These are phyloP conservation scores for Gamsiella multidivaricata DNA, from an alignment of 192 early-diverging fungal species.

Conservation along the genomic window DNA sequence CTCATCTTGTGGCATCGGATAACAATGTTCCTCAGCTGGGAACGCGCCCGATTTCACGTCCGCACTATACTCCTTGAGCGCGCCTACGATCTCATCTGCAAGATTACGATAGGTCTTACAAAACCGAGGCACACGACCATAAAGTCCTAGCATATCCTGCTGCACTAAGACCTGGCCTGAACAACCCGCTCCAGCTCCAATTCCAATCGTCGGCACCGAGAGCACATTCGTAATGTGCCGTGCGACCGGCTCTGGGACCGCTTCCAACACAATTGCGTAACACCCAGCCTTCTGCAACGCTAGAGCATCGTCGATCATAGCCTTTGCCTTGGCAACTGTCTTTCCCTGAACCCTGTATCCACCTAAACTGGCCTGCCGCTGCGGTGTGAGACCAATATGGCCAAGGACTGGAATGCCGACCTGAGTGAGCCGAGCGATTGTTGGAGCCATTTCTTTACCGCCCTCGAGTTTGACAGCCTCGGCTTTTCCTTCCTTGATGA, in stretches of 20 bases:
- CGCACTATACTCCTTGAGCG: conserved; percentile 73
- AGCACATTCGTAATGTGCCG: conserved; percentile 81
- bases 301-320: conserved; percentile 85
- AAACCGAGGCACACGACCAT: conserved; percentile 91
- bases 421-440: conserved; percentile 77
- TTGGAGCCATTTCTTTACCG: conserved; percentile 83
- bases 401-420: conserved; percentile 97
- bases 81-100: conserved; percentile 75
- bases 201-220: conserved; percentile 93
- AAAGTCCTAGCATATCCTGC: conserved; percentile 92
- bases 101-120: conserved; percentile 88
- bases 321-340: conserved; percentile 76
- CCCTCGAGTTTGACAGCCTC: conserved; percentile 97
- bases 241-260: conserved; percentile 89
- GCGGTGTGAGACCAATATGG: conserved; percentile 96
- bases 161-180: conserved; percentile 96
- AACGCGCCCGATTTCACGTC: conserved; percentile 84
- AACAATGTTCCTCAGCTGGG: conserved; percentile 86
- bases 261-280: conserved; percentile 91
- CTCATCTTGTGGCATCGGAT: conserved; percentile 75
- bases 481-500: conserved; percentile 89
- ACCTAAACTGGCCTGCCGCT: conserved; percentile 85
- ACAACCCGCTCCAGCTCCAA: conserved; percentile 88
- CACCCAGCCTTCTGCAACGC: conserved; percentile 92
- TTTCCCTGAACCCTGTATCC: conserved; percentile 94